phyloP scores from a whole-genome alignment of 176 grass and related monocot genomes.

The Microstegium vimineum region DNA sequence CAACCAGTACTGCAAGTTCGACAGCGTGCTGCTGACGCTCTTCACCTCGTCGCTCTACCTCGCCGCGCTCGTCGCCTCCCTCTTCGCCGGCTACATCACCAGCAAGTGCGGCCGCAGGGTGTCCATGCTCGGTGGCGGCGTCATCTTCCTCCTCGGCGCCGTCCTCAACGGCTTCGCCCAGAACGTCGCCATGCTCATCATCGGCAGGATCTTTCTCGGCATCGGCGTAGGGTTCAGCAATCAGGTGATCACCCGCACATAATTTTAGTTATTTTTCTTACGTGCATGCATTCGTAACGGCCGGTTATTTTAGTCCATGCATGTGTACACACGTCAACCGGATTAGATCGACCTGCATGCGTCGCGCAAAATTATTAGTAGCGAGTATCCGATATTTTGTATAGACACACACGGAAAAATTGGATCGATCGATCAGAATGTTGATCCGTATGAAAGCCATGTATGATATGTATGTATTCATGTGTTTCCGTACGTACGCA shows the following conservation, averaged over 20 bases:
- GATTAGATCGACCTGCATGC: background rate
- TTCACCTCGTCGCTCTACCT: conserved; percentile 91
- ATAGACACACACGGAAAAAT: no score
- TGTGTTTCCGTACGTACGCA: no score
- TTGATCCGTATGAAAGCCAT: background rate
- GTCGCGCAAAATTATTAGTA: no score
- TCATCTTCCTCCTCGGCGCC: conserved; percentile 24
- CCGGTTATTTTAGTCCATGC: no score
- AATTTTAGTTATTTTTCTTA: background rate
- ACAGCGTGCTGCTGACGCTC: conserved; percentile 63
- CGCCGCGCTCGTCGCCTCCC: conserved; percentile 33
- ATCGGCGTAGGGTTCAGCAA: conserved; percentile 40
- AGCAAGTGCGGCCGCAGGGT: conserved; percentile 19
- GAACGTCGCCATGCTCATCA: conserved; percentile 44
- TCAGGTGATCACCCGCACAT: conserved; percentile 12
- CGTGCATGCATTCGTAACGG: background rate
- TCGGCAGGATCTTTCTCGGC: conserved; percentile 32
- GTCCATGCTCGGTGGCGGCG: conserved; percentile 40
- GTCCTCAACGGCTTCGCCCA: conserved; percentile 10
- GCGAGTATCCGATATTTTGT: no score
- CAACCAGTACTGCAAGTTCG: conserved; percentile 86
- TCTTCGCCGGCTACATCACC: conserved; percentile 33
- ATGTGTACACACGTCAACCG: no score
- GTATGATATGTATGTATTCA: no score
- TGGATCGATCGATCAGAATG: background rate